phyloP scores from a whole-genome alignment of 441 rosid species.

The Mallotus japonicus region DNA sequence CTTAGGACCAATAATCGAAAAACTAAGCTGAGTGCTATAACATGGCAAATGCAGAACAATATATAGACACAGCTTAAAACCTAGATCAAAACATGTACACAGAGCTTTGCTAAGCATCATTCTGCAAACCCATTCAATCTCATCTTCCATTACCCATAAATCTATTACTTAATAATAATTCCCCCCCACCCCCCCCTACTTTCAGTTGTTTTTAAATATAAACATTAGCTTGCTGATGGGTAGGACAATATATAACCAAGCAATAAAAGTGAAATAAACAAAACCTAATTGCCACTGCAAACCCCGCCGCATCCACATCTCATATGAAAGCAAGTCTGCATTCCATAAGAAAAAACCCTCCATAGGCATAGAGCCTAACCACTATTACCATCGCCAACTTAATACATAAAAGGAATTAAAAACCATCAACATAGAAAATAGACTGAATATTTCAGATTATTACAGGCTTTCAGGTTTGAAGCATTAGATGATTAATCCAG shows the following conservation, averaged over 20 bases:
- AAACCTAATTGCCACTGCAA: not conserved
- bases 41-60: not conserved
- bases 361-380: not conserved
- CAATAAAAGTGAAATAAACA: not conserved
- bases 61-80: not conserved
- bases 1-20: not conserved
- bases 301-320: not conserved
- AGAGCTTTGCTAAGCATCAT: constrained; percentile 7
- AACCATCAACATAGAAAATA: no score
- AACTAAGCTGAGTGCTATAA: not conserved
- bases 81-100: constrained; percentile 32
- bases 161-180: not conserved
- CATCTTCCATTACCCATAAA: constrained; percentile 5
- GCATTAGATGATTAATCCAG: constrained; percentile 50
- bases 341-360: not conserved
- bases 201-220: not conserved
- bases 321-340: not conserved
- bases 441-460: no score
- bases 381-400: constrained; percentile 2
- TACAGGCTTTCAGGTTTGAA: no score
- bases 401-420: not conserved
- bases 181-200: not conserved
- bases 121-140: constrained; percentile 13
- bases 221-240: not conserved
- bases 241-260: not conserved